Conservation (phyloP, 176 grass and related monocot species). For the Dactylis glomerata region DNA sequence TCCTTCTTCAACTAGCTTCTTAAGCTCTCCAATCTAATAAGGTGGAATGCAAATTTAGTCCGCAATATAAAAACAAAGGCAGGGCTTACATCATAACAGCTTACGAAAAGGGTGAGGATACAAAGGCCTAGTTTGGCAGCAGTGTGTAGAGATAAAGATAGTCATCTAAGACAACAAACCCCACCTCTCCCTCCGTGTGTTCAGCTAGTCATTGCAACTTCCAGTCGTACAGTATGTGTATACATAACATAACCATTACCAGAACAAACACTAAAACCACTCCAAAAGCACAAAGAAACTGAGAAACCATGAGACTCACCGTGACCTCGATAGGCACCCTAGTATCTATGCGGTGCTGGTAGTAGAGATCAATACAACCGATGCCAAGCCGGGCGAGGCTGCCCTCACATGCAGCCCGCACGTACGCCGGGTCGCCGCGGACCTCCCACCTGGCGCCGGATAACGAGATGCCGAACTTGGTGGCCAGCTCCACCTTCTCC, state of each 20-base stretch:
- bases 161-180: not conserved
- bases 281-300: not conserved
- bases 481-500: conserved; percentile 42
- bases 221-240: not conserved
- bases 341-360: too few species aligned
- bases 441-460: not conserved
- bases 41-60: too few species aligned
- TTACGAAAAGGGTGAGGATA: not conserved
- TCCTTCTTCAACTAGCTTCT: conserved; percentile 65
- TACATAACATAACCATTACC: not conserved
- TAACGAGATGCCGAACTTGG: conserved; percentile 28
- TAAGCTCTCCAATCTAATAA: conserved; percentile 50
- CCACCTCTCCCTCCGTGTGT: not conserved
- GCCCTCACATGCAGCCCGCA: too few species aligned
- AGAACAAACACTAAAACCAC: not conserved
- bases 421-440: too few species aligned
- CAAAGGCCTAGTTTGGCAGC: not conserved
- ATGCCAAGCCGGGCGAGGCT: too few species aligned
- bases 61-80: too few species aligned
- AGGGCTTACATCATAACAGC: too few species aligned
- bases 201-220: not conserved
- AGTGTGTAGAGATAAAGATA: not conserved
- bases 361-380: too few species aligned
- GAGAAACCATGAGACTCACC: not conserved
- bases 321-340: too few species aligned